Evolutionary conservation across 345 rosid genomes (phyloP).

Genomic region (Noccaea bulbosa): DNA sequence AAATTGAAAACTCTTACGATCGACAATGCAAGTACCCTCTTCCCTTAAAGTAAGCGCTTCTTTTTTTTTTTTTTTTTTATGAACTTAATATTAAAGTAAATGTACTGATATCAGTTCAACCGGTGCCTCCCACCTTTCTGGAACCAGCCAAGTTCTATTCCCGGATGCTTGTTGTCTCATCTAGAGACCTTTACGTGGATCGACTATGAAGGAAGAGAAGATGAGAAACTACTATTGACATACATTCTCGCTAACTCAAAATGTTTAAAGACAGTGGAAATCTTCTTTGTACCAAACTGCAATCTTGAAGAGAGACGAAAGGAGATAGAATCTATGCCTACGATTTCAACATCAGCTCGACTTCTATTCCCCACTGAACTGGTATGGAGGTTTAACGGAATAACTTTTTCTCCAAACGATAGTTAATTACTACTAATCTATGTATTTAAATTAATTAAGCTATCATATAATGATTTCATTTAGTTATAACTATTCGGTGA

Average conservation of each 20-base stretch:
- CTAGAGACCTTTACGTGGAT: neutral
- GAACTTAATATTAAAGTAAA: neutral
- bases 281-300: neutral
- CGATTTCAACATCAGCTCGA: constrained; percentile 7
- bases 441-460: neutral
- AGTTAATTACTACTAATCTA: neutral
- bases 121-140: neutral
- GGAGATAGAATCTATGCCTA: constrained; percentile 12
- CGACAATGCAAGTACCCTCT: neutral
- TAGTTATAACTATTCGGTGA: neutral
- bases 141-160: constrained; percentile 12
- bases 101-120: neutral
- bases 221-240: neutral
- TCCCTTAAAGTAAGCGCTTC: neutral
- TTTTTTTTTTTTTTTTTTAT: neutral
- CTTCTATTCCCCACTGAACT: neutral
- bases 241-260: constrained; percentile 16
- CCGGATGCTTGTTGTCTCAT: constrained; percentile 16
- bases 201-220: neutral
- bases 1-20: neutral
- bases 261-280: constrained; percentile 9
- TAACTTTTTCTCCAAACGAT: too few relatives aligned
- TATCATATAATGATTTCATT: neutral
- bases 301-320: neutral
- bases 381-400: neutral